Evolutionary conservation across 345 rosid genomes (phyloP), one percentile per base, ranked within the genome.

Genomic region (Dipteronia dyeriana): DNA sequence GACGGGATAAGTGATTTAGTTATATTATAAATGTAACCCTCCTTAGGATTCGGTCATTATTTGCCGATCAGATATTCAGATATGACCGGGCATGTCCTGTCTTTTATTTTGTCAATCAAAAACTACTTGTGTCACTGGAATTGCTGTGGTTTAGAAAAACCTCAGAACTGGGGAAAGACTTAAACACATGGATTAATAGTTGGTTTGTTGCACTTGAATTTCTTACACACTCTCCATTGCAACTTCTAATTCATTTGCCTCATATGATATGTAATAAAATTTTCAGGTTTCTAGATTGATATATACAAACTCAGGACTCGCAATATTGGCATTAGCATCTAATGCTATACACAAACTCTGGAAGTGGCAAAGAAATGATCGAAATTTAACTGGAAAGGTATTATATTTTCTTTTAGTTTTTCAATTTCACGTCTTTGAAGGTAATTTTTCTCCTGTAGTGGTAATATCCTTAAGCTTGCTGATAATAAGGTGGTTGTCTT

Each of bases 341-440:
- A 94, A 92, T 85, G 98, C 97, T 16, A 91, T 88, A 20, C 97
- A 92, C 82, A 91, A 90, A 87, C 89, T 92, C 60, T 92, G 98
- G 97, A 91, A 94, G 80, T 94, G 98, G 98, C 90, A 81, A 76
- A 81, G 81, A 80, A 90, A 79, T 84, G 95, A 91, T 29, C 81
- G 86, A 10, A 88, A 88, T 77, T 8, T 17, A 57, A 73, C 76
- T 22, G 87, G 79, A 61, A 88, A 87, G 94, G 97, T 92, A 80
- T 54, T 47, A 38, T 38, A 45, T 47, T 66, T 81, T 71, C 73
- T 47, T 70, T 63, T 53, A 45, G 49, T 25, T 73, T 72, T 17
- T 29, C 13, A 16, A 67, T 57, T 66, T 78, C 38, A 7, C 31
- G 16, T 38, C 12, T 68, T 70, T n/a, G 65, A 71, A 34, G 14